phyloP scores from a whole-genome alignment of 164 flowering plant species.

The Warburgia ugandensis region DNA sequence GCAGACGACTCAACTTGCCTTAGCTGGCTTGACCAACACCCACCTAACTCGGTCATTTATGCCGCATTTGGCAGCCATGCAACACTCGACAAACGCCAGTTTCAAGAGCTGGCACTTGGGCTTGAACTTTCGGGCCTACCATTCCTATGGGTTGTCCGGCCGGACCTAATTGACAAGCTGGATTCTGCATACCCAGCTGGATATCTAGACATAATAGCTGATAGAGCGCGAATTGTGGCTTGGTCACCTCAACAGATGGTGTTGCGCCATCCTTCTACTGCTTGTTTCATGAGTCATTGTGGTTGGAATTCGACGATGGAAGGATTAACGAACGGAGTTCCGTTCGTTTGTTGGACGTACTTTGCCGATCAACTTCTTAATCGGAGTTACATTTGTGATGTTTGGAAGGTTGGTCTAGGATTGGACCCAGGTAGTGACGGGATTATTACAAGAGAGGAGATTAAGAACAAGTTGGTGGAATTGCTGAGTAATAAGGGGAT shows the following conservation, averaged over 20 bases:
- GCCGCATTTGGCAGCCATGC: slow-evolving; percentile 3
- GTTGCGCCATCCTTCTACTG: slow-evolving; percentile 8
- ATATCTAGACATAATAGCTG: slow-evolving; percentile 4
- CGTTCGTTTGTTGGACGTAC: slow-evolving; percentile 25
- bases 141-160: slow-evolving; percentile 8
- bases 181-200: slow-evolving; percentile 1
- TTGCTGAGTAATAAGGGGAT: slow-evolving; percentile 10
- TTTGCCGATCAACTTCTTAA: slow-evolving; percentile 16
- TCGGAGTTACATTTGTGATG: slow-evolving; percentile 16
- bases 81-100: neutral
- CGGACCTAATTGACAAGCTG: slow-evolving; percentile 2
- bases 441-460: slow-evolving; percentile 16
- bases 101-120: slow-evolving; percentile 4
- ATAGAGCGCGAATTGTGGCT: neutral
- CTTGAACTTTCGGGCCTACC: slow-evolving; percentile 4
- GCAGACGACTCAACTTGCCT: slow-evolving; percentile 3
- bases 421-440: slow-evolving; percentile 17
- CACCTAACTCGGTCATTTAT: slow-evolving; percentile 2
- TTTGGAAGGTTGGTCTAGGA: slow-evolving; percentile 21
- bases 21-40: slow-evolving; percentile 9
- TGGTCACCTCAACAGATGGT: slow-evolving; percentile 15
- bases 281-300: slow-evolving; percentile 11
- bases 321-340: slow-evolving; percentile 17
- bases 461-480: slow-evolving; percentile 14
- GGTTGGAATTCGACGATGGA: slow-evolving; percentile 17